Conservation (phyloP, 257 asterid genomes). For the Ophiorrhiza pumila region DNA sequence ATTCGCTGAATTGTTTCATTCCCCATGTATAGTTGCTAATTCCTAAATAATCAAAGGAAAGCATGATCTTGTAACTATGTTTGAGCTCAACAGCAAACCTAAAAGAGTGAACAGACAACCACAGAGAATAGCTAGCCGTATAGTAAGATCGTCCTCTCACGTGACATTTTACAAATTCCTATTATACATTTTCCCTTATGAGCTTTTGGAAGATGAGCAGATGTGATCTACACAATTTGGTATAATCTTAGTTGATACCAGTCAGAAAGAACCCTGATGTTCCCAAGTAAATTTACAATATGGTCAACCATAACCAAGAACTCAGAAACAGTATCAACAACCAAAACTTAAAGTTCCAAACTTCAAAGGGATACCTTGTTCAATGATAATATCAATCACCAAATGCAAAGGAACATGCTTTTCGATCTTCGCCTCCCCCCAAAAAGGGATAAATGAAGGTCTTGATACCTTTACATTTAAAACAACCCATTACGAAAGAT, state of each 20-base stretch:
- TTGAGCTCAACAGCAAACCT: neutral
- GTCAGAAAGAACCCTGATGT: neutral
- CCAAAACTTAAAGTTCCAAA: neutral
- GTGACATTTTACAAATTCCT: too few relatives aligned
- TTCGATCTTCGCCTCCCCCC: constrained; percentile 47
- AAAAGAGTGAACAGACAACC: neutral
- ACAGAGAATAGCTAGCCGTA: neutral
- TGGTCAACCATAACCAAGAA: neutral
- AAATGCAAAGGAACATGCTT: constrained; percentile 57
- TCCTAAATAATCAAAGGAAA: neutral
- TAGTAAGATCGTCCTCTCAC: neutral
- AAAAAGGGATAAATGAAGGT: constrained; percentile 68
- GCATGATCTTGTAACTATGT: neutral
- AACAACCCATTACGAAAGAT: neutral
- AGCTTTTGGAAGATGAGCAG: constrained; percentile 2
- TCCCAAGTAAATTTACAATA: neutral
- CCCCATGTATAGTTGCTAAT: neutral
- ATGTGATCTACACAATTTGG: neutral
- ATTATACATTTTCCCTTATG: neutral
- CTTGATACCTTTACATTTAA: constrained; percentile 49
- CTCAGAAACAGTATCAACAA: neutral
- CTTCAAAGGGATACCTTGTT: constrained; percentile 53
- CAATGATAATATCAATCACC: constrained; percentile 57
- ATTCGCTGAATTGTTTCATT: neutral
- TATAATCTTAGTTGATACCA: neutral